A percentile compares a stretch with the other conserved stretches of the same genome.
Conservation (phyloP, 306 rosid species). For the Casuarina cunninghamiana region DNA sequence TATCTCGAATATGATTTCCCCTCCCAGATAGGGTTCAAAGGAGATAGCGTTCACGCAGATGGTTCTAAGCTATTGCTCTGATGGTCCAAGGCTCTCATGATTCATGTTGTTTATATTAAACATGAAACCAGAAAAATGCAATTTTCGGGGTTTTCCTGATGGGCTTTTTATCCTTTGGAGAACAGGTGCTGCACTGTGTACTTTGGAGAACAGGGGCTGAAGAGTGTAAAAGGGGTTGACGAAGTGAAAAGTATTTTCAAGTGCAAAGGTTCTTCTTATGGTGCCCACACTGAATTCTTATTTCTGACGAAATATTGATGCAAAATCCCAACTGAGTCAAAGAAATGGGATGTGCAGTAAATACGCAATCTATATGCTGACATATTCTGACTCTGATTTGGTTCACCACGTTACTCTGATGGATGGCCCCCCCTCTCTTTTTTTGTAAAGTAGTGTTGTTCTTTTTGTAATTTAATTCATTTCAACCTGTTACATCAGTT, state of each 20-base stretch:
- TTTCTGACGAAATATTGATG: conserved; percentile 27
- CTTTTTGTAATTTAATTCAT: conserved; percentile 39
- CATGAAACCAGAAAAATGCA: conserved; percentile 40
- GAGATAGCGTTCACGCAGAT: conserved; percentile 68
- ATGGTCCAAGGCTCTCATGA: conserved; percentile 73
- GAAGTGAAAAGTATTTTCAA: conserved; percentile 9
- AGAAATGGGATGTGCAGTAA: conserved; percentile 29
- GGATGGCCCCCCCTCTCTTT: conserved; percentile 36
- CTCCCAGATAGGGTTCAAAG: conserved; percentile 72
- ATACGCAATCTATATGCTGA: conserved; percentile 35
- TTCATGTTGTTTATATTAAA: conserved; percentile 55
- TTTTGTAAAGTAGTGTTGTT: conserved; percentile 50
- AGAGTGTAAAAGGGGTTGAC: conserved; percentile 47
- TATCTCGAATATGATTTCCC: conserved; percentile 37
- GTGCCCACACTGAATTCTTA: conserved; percentile 33
- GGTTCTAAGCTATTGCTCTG: conserved; percentile 69
- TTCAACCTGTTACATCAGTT: conserved; percentile 1
- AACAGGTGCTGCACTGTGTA: conserved; percentile 22
- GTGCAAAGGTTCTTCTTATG: conserved; percentile 20
- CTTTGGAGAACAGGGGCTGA: conserved; percentile 42
- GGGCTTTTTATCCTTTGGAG: conserved; percentile 48
- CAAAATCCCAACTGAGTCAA: conserved; percentile 27
- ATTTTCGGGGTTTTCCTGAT: conserved; percentile 36
- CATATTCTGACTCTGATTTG: conserved; percentile 35
- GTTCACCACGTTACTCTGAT: conserved; percentile 43